Evolutionary conservation across 768 basidiomycete species (phyloP).

Genomic region (Pleurotus tuoliensis): DNA sequence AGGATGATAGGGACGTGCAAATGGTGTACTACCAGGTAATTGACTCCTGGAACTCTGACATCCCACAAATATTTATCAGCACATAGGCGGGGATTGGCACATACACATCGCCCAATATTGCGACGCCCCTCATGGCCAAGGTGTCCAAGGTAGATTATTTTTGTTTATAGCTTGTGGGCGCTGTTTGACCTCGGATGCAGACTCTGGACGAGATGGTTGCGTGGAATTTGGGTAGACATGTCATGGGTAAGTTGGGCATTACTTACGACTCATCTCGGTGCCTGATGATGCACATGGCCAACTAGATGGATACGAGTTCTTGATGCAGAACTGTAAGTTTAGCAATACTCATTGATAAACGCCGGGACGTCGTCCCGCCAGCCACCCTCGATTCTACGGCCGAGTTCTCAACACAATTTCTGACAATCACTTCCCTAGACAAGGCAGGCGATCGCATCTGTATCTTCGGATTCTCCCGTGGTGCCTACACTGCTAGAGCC

Average conservation of each 20-base stretch:
- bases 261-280: neutral
- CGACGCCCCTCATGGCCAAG: constrained; percentile 39
- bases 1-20: constrained; percentile 44
- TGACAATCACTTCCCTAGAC: constrained; percentile 22
- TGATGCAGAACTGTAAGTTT: constrained; percentile 54
- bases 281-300: neutral
- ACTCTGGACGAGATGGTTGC: constrained; percentile 41
- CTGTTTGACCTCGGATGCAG: constrained; percentile 14
- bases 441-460: constrained; percentile 49
- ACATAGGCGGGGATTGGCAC: constrained; percentile 51
- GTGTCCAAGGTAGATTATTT: constrained; percentile 32
- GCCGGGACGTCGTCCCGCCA: neutral
- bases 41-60: neutral
- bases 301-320: constrained; percentile 50
- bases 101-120: constrained; percentile 39
- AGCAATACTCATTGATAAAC: neutral
- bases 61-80: neutral
- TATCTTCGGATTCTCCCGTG: constrained; percentile 66
- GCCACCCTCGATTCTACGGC: neutral
- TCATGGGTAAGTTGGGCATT: constrained; percentile 33
- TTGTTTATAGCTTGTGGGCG: neutral
- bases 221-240: constrained; percentile 48
- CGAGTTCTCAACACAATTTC: too few species aligned
- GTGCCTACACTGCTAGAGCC: constrained; percentile 51
- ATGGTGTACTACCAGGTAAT: constrained; percentile 54